A percentile compares a stretch with the other conserved stretches of the same genome.
Evolutionary conservation across 164 flowering plant species (phyloP).

Genomic region (Platanus orientalis): DNA sequence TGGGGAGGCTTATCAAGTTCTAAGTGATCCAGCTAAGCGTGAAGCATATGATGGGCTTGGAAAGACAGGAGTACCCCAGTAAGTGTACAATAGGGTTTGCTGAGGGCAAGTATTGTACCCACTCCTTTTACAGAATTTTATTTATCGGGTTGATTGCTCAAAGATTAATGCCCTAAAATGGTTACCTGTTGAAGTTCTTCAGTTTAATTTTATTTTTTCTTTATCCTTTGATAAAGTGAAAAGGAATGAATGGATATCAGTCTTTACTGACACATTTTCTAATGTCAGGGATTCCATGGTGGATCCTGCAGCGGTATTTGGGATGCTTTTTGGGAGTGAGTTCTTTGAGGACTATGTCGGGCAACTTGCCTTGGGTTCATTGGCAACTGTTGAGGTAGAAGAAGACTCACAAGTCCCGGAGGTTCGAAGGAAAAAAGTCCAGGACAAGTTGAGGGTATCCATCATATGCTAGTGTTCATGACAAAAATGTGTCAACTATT

Average conservation of each 20-base stretch:
- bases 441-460: slow-evolving; percentile 62
- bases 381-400: slow-evolving; percentile 55
- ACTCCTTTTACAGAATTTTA: too few relatives aligned
- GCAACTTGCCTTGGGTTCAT: slow-evolving; percentile 72
- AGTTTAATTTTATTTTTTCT: not conserved
- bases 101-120: not conserved
- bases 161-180: too few relatives aligned
- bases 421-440: slow-evolving; percentile 38
- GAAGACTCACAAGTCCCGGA: slow-evolving; percentile 42
- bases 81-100: slow-evolving; percentile 30
- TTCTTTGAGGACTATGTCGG: slow-evolving; percentile 92
- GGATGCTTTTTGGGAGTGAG: slow-evolving; percentile 94
- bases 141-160: too few relatives aligned
- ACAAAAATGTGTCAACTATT: not conserved
- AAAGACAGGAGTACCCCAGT: slow-evolving; percentile 62
- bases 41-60: slow-evolving; percentile 84
- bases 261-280: not conserved
- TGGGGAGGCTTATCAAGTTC: slow-evolving; percentile 94
- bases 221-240: not conserved
- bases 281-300: slow-evolving; percentile 66
- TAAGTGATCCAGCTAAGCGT: slow-evolving; percentile 87
- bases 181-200: too few relatives aligned
- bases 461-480: not conserved
- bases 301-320: slow-evolving; percentile 85
- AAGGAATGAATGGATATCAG: too few relatives aligned